These are phyloP conservation scores for Sclerotinia glacialis DNA, from an alignment of 2,329 filamentous ascomycete species.

Conservation along the genomic window DNA sequence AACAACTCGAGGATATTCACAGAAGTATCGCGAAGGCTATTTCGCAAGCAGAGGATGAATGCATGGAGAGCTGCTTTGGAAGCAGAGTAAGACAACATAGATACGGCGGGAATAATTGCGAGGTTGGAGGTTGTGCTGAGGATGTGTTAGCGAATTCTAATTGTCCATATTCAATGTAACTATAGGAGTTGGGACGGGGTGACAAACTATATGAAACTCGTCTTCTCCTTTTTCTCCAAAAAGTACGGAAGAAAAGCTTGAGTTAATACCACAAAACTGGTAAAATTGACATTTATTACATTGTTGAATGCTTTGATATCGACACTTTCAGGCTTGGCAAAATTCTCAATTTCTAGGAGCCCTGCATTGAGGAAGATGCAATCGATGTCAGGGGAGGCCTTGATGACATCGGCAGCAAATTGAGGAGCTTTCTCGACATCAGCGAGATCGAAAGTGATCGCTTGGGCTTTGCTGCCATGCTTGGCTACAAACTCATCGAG, in stretches of 20 bases:
- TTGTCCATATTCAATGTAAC: background rate
- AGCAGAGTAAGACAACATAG: slow-evolving; percentile 44
- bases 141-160: slow-evolving; percentile 6
- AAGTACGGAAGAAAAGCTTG: slow-evolving; percentile 36
- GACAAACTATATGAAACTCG: slow-evolving; percentile 29
- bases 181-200: too few species aligned
- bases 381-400: slow-evolving; percentile 30
- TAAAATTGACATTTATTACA: slow-evolving; percentile 31
- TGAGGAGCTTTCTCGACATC: slow-evolving; percentile 9
- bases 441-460: slow-evolving; percentile 19
- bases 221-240: slow-evolving; percentile 19
- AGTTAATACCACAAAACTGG: slow-evolving; percentile 35
- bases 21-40: slow-evolving; percentile 41
- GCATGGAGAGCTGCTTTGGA: slow-evolving; percentile 47
- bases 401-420: slow-evolving; percentile 13
- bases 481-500: slow-evolving; percentile 41
- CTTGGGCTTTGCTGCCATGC: background rate
- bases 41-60: slow-evolving; percentile 45
- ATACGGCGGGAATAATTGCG: slow-evolving; percentile 26
- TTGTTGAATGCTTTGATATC: background rate
- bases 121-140: slow-evolving; percentile 30
- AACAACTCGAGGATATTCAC: slow-evolving; percentile 46
- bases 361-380: slow-evolving; percentile 39
- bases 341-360: slow-evolving; percentile 27
- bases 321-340: slow-evolving; percentile 26